Base-by-base conservation (phyloP, 2,329 filamentous ascomycete genomes). In the Penicillium sp. region DNA sequence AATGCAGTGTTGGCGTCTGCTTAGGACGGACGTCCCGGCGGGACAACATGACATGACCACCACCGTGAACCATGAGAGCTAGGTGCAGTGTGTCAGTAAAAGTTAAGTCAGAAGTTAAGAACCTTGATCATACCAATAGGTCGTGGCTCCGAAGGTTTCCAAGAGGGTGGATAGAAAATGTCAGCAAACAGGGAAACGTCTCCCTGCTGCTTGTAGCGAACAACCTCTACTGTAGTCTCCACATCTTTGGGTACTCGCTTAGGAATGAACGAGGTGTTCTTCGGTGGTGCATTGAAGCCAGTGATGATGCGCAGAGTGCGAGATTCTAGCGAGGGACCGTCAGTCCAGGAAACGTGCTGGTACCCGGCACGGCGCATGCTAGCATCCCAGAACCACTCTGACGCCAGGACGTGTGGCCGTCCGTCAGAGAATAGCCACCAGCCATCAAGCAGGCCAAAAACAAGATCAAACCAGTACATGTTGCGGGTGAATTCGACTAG, bases 1-100 rank as follows among this genome's bases (percentile, higher is more conserved):
- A 56, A 0, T 82, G 68, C 0, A 83, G 69, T 1, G 67, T 56
- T 5, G 63, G 50, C 0, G 70, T 76, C 53, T 83, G 81, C 6
- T 29, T 19, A 0, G 43, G 29, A 6, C 58, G 55, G 22, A 69
- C 29, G 33, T 67, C 57, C 35, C 62, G 58, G n/a, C 69, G 56
- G 37, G 64, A 60, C 13, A 68, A 55, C 61, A 68, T 61, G 14
- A 67, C 43, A 39, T 69, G 66, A 0, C 67, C 66, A 14, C 67
- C 67, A 10, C 66, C 65, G 27, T 69, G 67, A 24, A 69, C 65
- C 4, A 70, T 49, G 7, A 68, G 48, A 24, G 64, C 65, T 68
- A 16, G 26, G 8, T 43, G 16, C n/a, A 24, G 5, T 46, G 29
- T n/a, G 9, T 46, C 4, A 46, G 26, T 27, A 8, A 46, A 19